These are phyloP conservation scores for Debaryomycetaceae sp. DNA, from an alignment of 1,139 yeast genomes.

Conservation along the genomic window DNA sequence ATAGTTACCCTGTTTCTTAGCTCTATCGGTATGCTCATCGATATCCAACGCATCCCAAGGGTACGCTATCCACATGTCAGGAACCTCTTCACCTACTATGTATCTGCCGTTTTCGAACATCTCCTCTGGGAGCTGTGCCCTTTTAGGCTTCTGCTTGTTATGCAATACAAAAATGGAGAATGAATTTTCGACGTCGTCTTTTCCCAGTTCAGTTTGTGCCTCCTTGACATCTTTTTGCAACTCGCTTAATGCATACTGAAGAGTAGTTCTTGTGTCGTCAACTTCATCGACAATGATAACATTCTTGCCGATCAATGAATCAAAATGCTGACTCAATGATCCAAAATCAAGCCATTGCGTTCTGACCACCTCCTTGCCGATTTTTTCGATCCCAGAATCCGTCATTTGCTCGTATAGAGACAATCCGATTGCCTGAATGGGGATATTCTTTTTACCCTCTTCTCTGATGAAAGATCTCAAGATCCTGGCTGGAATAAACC, in stretches of 20 bases:
- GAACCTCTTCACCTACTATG: conserved; percentile 50
- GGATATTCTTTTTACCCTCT: conserved; percentile 54
- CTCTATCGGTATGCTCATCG: conserved; percentile 37
- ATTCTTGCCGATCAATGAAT: conserved; percentile 55
- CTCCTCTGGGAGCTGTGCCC: conserved; percentile 46
- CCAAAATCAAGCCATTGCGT: conserved; percentile 70
- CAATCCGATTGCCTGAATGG: conserved; percentile 63
- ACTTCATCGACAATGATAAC: conserved; percentile 67
- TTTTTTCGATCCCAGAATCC: conserved; percentile 39
- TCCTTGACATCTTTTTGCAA: conserved; percentile 52
- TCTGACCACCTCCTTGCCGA: conserved; percentile 59
- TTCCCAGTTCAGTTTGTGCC: conserved; percentile 47
- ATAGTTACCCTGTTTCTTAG: conserved; percentile 37
- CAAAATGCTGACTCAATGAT: conserved; percentile 48
- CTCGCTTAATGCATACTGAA: conserved; percentile 59
- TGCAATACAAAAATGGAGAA: conserved; percentile 59
- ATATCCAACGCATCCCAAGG: conserved; percentile 63
- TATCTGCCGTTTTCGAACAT: conserved; percentile 48
- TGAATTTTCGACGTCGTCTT: conserved; percentile 37
- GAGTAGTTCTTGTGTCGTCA: conserved; percentile 64
- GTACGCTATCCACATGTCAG: conserved; percentile 59
- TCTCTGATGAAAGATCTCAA: conserved; percentile 57
- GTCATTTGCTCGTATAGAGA: conserved; percentile 59
- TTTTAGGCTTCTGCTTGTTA: conserved; percentile 55
- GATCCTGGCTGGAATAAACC: conserved; percentile 65